Base-by-base conservation (phyloP, 495 filamentous ascomycete genomes). In the Talaromyces borbonicus region DNA sequence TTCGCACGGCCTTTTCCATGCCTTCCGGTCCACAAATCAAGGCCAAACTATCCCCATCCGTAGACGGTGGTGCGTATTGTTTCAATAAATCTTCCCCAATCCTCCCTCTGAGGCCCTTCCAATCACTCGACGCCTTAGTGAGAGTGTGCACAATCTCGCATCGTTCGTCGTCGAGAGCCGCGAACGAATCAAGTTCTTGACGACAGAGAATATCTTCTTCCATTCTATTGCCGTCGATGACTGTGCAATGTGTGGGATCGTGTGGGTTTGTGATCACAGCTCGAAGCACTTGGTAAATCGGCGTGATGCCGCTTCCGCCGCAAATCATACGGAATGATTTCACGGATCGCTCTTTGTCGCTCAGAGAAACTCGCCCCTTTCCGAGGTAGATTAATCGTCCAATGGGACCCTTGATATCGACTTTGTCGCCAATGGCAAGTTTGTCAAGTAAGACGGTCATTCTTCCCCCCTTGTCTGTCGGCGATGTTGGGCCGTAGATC, bases 391-490 rank as follows among this genome's bases (percentile, higher is more conserved):
- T 77, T 45, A 97, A 90, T 56, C 88, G 84, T 4, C 90, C 90
- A 1, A 88, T 84, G 0, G 90, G 90, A 0, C 90, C 90, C 65
- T 95, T 95, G 69, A 94, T 85, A 20, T 95, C 85, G 26, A 92
- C 79, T 6, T 67, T 65, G 15, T 83, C 74, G 20, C 83, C 85
- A 1, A 87, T 54, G 2, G 82, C 73, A 1, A 95, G 68, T 18
- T 72, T 56, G 35, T 95, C 85, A 4, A 97, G 69, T 1, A 85
- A 84, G 59, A 79, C 75, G 14, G 85, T 89, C 90, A 97, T 95
- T 49, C 78, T 80, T 0, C 90, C 90, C 11, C 88, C 90, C 24
- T 71, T 73, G 5, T 49, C 54, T 14, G 68, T 63, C 9, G 62
- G 59, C 0, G n/a, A n/a, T n/a, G 72, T 78, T 42, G 79, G 77